phyloP scores from a whole-genome alignment of 2,329 filamentous ascomycete genomes.

The Alternaria hordeiaustralica region DNA sequence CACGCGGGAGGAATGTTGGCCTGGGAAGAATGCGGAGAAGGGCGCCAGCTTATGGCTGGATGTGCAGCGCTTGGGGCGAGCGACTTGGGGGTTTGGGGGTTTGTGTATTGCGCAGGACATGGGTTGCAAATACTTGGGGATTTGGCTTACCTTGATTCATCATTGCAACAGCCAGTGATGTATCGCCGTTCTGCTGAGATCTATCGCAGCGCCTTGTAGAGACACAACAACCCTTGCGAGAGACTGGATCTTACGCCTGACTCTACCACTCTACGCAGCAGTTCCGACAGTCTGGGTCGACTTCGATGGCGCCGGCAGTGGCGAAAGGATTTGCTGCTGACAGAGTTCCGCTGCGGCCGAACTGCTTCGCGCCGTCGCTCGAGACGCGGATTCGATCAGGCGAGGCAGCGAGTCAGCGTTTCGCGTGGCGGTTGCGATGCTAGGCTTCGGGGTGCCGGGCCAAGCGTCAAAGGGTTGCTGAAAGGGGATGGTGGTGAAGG shows the following conservation, averaged over 20 bases:
- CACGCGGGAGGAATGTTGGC: slow-evolving; percentile 41
- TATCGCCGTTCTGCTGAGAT: slow-evolving; percentile 30
- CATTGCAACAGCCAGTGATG: slow-evolving; percentile 31
- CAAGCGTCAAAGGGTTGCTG: slow-evolving; percentile 22
- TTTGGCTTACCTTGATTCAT: slow-evolving; percentile 51
- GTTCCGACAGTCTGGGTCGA: slow-evolving; percentile 35
- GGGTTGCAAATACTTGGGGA: slow-evolving; percentile 33
- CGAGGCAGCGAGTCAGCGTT: slow-evolving; percentile 13
- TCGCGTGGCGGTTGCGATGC: slow-evolving; percentile 17
- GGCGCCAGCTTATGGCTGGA: slow-evolving; percentile 41
- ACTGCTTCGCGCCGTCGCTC: slow-evolving; percentile 19
- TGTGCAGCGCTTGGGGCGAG: slow-evolving; percentile 33
- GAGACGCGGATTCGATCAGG: slow-evolving; percentile 14
- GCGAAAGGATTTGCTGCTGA: slow-evolving; percentile 33
- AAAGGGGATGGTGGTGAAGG: slow-evolving; percentile 23
- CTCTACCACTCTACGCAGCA: slow-evolving; percentile 30
- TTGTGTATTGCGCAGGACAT: slow-evolving; percentile 29
- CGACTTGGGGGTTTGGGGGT: slow-evolving; percentile 26
- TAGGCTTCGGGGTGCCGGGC: slow-evolving; percentile 20
- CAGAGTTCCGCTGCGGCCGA: slow-evolving; percentile 15
- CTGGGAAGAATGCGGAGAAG: slow-evolving; percentile 47
- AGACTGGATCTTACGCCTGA: slow-evolving; percentile 32
- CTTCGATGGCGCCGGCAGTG: slow-evolving; percentile 35
- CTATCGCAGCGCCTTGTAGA: slow-evolving; percentile 21
- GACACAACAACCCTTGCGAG: slow-evolving; percentile 25